A percentile compares a stretch with the other conserved stretches of the same genome.
phyloP scores from a whole-genome alignment of 2,329 filamentous ascomycete genomes.

The Bipolaris zeicola region DNA sequence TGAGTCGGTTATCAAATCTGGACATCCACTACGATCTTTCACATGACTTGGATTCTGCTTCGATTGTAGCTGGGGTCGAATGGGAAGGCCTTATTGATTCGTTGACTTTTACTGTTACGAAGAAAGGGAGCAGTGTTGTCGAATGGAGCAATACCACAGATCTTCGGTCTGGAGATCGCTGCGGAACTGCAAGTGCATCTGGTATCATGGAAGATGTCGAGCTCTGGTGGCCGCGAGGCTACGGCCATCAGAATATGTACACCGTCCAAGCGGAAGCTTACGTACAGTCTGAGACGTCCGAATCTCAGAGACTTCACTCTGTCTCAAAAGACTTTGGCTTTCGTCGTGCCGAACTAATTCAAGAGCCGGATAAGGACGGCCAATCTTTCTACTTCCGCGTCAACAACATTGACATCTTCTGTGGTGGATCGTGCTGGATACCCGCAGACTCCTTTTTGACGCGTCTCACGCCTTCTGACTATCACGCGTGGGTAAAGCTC shows the following conservation, averaged over 20 bases:
- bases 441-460: slow-evolving; percentile 80
- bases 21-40: slow-evolving; percentile 64
- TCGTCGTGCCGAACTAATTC: slow-evolving; percentile 60
- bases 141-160: background rate
- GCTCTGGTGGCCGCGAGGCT: slow-evolving; percentile 79
- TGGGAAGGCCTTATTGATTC: slow-evolving; percentile 2
- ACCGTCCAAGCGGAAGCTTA: slow-evolving; percentile 50
- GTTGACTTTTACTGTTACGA: slow-evolving; percentile 2
- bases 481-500: slow-evolving; percentile 75
- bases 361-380: slow-evolving; percentile 61
- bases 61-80: background rate
- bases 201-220: slow-evolving; percentile 59
- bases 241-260: slow-evolving; percentile 76
- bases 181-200: slow-evolving; percentile 43
- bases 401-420: slow-evolving; percentile 77
- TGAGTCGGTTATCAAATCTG: slow-evolving; percentile 68
- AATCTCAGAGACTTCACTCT: slow-evolving; percentile 1
- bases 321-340: slow-evolving; percentile 56
- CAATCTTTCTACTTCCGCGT: slow-evolving; percentile 79
- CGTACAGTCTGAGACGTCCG: background rate
- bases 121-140: background rate
- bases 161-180: slow-evolving; percentile 14
- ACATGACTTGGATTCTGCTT: slow-evolving; percentile 6
- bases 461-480: slow-evolving; percentile 67
- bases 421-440: slow-evolving; percentile 85